phyloP scores from a whole-genome alignment of 2,329 filamentous ascomycete species.

The Trichoderma sp. region DNA sequence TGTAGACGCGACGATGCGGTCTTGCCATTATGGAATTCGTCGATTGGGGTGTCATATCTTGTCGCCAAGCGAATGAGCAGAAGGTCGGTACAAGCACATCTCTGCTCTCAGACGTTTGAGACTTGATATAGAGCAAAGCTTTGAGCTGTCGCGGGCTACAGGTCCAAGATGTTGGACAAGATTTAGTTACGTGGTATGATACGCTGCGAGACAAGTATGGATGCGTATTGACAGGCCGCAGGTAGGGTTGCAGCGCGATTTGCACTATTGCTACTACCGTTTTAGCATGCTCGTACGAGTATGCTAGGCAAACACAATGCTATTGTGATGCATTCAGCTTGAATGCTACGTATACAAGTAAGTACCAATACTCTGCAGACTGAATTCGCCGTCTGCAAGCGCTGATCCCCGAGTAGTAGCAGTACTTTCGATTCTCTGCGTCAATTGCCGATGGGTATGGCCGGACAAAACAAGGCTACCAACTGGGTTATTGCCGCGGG shows the following conservation, averaged over 20 bases:
- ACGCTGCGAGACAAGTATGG: background rate
- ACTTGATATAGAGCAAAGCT: background rate
- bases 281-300: background rate
- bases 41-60: background rate
- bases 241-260: background rate
- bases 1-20: background rate
- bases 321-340: background rate
- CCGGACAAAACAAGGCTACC: conserved; percentile 1
- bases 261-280: background rate
- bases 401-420: background rate
- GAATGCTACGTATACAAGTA: background rate
- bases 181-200: background rate
- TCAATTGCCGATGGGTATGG: conserved; percentile 1
- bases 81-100: background rate
- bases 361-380: background rate
- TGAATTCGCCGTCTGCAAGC: background rate
- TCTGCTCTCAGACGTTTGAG: background rate
- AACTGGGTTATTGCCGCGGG: background rate
- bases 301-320: background rate
- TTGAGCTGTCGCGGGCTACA: background rate
- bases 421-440: background rate
- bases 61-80: background rate
- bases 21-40: background rate
- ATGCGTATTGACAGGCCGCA: background rate
- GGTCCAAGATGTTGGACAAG: background rate